phyloP scores from a whole-genome alignment of 2,329 filamentous ascomycete species.

The Fusarium tuaranense region DNA sequence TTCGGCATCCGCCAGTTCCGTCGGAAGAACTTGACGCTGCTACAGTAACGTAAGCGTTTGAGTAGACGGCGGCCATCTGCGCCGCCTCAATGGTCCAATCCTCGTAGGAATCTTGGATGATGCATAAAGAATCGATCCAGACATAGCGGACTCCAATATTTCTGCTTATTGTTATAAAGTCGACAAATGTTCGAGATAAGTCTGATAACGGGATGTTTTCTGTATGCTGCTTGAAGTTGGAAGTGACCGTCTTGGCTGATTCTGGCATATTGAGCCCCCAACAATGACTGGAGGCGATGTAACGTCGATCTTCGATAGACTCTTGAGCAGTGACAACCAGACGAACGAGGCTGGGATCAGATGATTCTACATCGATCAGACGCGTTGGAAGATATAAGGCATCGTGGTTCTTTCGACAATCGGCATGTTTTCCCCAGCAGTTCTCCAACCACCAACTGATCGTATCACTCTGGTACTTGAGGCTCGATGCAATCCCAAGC shows the following conservation, averaged over 20 bases:
- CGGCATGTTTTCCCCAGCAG: not conserved
- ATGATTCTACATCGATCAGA: not conserved
- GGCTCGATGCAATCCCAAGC: not conserved
- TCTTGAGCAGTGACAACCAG: not conserved
- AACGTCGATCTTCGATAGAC: not conserved
- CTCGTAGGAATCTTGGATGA: conserved; percentile 11
- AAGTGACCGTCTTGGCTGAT: conserved; percentile 1
- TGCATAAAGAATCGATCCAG: conserved; percentile 22
- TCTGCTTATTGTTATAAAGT: conserved; percentile 4
- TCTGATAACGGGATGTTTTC: not conserved
- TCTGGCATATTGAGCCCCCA: conserved; percentile 14
- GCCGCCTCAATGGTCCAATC: conserved; percentile 17
- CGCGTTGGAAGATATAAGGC: not conserved
- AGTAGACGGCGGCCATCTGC: conserved; percentile 16
- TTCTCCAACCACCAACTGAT: not conserved
- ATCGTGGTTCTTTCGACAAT: not conserved
- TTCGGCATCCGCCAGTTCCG: not conserved
- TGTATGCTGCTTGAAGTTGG: conserved; percentile 7
- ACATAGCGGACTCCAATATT: conserved; percentile 2
- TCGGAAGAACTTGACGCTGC: conserved; percentile 10
- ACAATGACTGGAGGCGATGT: conserved; percentile 14
- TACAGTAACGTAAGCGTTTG: conserved; percentile 14
- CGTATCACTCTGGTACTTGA: not conserved
- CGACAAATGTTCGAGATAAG: conserved; percentile 5
- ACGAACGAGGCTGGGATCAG: not conserved